Evolutionary conservation across 441 rosid species (phyloP).

Genomic region (Aleurites moluccanus): DNA sequence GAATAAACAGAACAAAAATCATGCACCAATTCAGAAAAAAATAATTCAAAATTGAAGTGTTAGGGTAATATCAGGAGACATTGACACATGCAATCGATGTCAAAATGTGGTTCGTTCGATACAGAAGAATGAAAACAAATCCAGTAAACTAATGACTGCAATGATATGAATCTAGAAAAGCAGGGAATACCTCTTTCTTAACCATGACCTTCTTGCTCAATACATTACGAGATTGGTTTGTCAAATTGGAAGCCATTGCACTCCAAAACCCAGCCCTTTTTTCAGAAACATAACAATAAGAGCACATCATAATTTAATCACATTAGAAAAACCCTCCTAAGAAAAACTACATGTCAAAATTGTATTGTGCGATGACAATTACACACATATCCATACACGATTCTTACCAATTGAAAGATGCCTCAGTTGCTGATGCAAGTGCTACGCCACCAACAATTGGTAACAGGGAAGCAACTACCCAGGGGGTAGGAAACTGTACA

Average conservation of each 20-base stretch:
- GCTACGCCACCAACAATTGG: slow-evolving; percentile 98
- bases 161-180: slow-evolving; percentile 8
- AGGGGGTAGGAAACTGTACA: slow-evolving; percentile 69
- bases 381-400: neutral
- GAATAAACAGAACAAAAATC: slow-evolving; percentile 17
- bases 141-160: neutral
- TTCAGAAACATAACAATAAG: slow-evolving; percentile 2
- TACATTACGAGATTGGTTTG: slow-evolving; percentile 98
- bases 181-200: slow-evolving; percentile 72
- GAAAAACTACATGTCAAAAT: neutral
- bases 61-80: neutral
- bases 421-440: slow-evolving; percentile 91
- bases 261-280: slow-evolving; percentile 96
- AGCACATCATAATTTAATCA: slow-evolving; percentile 4
- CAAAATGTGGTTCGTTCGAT: slow-evolving; percentile 4
- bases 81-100: neutral
- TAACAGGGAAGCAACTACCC: slow-evolving; percentile 83
- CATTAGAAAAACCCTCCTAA: neutral
- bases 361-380: neutral
- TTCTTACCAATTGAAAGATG: slow-evolving; percentile 88
- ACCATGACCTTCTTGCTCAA: slow-evolving; percentile 98
- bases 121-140: neutral
- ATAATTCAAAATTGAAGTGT: neutral
- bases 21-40: slow-evolving; percentile 14
- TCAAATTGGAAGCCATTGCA: slow-evolving; percentile 98